phyloP scores from a whole-genome alignment of 257 asterid species.

The Nicotiana noctiflora region DNA sequence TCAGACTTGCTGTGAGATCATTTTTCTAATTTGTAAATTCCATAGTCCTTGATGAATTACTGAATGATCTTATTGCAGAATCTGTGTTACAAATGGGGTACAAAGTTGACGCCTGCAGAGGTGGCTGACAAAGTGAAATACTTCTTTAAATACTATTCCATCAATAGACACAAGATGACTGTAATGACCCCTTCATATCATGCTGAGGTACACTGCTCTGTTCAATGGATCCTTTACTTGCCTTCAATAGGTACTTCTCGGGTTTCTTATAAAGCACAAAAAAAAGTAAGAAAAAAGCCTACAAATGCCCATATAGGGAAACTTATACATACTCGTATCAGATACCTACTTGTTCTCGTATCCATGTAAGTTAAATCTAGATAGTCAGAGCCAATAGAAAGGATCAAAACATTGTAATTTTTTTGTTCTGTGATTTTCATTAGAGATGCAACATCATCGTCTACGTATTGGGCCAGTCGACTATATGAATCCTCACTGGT shows the following conservation, averaged over 20 bases:
- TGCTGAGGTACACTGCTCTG: constrained; percentile 54
- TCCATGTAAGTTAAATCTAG: background rate
- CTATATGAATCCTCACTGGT: background rate
- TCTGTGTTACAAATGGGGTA: constrained; percentile 91
- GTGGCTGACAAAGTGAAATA: constrained; percentile 81
- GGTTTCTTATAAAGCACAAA: background rate
- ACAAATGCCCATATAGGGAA: background rate
- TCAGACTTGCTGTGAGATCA: background rate
- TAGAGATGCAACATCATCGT: background rate
- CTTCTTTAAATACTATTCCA: constrained; percentile 86
- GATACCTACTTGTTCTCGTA: background rate
- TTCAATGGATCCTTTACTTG: background rate
- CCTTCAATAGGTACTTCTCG: background rate
- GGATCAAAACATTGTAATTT: background rate
- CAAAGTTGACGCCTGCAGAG: constrained; percentile 63
- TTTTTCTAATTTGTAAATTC: no score
- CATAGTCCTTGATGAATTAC: background rate
- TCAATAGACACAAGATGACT: constrained; percentile 94
- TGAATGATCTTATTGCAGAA: constrained; percentile 38
- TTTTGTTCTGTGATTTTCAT: background rate
- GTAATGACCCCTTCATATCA: constrained; percentile 90
- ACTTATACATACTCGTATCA: background rate
- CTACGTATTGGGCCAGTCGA: background rate
- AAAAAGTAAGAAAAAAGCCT: background rate
- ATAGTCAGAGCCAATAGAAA: background rate